Conservation (phyloP, 1,284 basidiomycete species). For the Psilocybe mexicana region DNA sequence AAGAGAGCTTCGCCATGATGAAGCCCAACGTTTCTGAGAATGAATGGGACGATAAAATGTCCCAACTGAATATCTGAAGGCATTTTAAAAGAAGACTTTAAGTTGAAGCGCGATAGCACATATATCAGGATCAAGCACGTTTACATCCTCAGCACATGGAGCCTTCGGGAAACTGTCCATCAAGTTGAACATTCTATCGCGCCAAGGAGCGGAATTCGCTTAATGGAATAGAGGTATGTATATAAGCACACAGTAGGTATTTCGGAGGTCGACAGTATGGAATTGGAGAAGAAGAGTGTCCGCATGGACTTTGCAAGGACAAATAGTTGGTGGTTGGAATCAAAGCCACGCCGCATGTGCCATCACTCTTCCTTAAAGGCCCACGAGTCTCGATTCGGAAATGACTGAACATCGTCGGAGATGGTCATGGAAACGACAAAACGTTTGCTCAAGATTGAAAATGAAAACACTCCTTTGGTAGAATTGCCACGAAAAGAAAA, state of each 20-base stretch:
- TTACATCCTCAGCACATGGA: constrained; percentile 31
- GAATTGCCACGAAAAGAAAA: constrained; percentile 21
- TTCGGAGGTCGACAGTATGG: neutral
- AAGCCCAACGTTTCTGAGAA: constrained; percentile 14
- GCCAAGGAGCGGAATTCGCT: neutral
- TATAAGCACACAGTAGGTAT: neutral
- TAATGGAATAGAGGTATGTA: neutral
- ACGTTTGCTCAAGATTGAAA: neutral
- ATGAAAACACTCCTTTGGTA: constrained; percentile 21
- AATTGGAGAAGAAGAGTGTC: neutral
- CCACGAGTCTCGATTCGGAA: no score
- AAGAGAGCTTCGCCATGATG: constrained; percentile 32
- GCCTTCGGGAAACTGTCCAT: constrained; percentile 19
- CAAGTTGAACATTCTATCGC: constrained; percentile 1
- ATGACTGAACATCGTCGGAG: neutral
- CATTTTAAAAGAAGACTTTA: constrained; percentile 9
- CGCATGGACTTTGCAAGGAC: neutral
- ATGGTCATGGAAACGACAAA: neutral
- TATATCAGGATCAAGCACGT: constrained; percentile 18
- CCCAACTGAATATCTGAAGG: constrained; percentile 12
- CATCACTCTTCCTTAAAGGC: neutral
- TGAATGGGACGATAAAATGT: neutral
- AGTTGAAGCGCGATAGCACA: constrained; percentile 2
- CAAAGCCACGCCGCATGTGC: neutral
- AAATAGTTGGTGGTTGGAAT: no score